Conservation (phyloP, 331 rosid genomes). For the Dryas integrifolia region DNA sequence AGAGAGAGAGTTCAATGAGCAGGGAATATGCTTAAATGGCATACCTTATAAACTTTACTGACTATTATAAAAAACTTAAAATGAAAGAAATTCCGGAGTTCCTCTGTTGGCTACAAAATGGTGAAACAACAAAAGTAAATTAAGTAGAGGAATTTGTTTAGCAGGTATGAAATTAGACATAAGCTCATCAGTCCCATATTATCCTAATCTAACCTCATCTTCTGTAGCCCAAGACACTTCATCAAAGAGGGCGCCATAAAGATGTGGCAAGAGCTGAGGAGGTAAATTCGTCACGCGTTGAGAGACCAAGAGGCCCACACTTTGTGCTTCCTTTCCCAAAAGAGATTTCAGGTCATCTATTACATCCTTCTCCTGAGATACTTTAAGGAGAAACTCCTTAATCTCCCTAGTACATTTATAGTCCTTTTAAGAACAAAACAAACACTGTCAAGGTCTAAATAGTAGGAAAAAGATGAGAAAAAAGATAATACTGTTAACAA, state of each 20-base stretch:
- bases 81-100: conserved; percentile 64
- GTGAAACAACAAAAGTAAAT: conserved; percentile 23
- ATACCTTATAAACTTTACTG: conserved; percentile 72
- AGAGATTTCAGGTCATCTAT: conserved; percentile 44
- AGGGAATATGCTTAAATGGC: conserved; percentile 22
- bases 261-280: conserved; percentile 80
- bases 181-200: conserved; percentile 26
- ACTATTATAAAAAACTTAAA: conserved; percentile 53
- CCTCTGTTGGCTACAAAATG: conserved; percentile 64
- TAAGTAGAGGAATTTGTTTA: conserved; percentile 13
- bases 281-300: conserved; percentile 82
- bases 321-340: conserved; percentile 51
- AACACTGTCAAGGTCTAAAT: not conserved
- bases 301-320: conserved; percentile 73
- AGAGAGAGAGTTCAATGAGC: conserved; percentile 3
- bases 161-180: conserved; percentile 10
- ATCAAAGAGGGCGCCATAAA: conserved; percentile 77
- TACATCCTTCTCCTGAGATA: conserved; percentile 38
- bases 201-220: conserved; percentile 77
- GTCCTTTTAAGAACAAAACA: conserved; percentile 43
- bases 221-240: conserved; percentile 90
- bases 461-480: not conserved
- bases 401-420: conserved; percentile 54
- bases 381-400: conserved; percentile 54
- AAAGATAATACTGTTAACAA: not conserved